Evolutionary conservation across 805 yeast genomes (phyloP).

Genomic region (Candida peoriensis): DNA sequence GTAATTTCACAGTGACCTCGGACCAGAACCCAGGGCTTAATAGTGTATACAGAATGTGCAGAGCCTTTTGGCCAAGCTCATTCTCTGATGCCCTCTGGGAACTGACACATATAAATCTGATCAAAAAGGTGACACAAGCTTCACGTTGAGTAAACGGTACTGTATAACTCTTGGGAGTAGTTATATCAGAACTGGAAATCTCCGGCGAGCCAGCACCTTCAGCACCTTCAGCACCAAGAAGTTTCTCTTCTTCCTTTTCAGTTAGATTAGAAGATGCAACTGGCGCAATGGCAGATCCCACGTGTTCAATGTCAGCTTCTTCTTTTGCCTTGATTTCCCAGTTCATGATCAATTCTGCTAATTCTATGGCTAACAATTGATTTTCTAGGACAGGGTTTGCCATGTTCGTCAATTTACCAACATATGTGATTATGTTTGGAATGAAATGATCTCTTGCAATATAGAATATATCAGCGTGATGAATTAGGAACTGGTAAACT

Average conservation of each 20-base stretch:
- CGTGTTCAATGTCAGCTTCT: constrained; percentile 11
- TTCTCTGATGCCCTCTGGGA: constrained; percentile 81
- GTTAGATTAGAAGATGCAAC: constrained; percentile 28
- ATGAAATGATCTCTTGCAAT: constrained; percentile 85
- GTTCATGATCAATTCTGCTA: constrained; percentile 75
- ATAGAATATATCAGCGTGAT: constrained; percentile 79
- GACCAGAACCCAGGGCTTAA: constrained; percentile 77
- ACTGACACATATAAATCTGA: constrained; percentile 81
- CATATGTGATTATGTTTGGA: constrained; percentile 82
- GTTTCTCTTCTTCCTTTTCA: constrained; percentile 24
- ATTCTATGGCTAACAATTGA: constrained; percentile 80
- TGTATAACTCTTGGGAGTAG: constrained; percentile 44
- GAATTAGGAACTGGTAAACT: constrained; percentile 83
- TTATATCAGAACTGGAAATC: constrained; percentile 30
- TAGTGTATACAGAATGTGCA: constrained; percentile 69
- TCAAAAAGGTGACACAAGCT: constrained; percentile 83
- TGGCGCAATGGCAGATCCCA: constrained; percentile 19
- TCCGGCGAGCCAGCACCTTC: constrained; percentile 16
- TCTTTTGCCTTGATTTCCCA: constrained; percentile 67
- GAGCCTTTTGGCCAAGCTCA: constrained; percentile 74
- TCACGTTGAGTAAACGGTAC: constrained; percentile 81
- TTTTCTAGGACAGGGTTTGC: constrained; percentile 77
- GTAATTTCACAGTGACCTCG: constrained; percentile 80
- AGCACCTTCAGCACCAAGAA: constrained; percentile 8
- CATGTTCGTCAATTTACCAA: constrained; percentile 81